These are phyloP conservation scores for Podochytrium sp. DNA, from an alignment of 192 early-diverging fungal genomes.

Conservation along the genomic window DNA sequence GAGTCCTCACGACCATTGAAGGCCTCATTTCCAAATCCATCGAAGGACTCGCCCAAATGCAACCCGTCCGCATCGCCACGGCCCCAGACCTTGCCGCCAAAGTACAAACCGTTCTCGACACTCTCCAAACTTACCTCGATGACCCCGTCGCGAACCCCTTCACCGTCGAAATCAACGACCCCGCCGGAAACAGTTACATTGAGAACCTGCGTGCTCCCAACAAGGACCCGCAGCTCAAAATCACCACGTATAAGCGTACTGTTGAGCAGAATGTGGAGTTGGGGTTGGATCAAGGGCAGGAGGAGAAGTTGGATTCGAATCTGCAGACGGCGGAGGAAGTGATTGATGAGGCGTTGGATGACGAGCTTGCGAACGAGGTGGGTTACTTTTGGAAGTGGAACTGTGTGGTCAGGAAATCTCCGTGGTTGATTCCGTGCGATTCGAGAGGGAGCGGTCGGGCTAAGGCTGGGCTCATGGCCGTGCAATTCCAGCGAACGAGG, in stretches of 20 bases:
- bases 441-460: no score
- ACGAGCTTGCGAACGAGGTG: slow-evolving; percentile 7
- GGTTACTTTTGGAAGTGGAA: no score
- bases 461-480: no score
- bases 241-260: slow-evolving; percentile 72
- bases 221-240: slow-evolving; percentile 74
- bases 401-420: no score
- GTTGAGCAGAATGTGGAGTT: slow-evolving; percentile 78
- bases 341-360: slow-evolving; percentile 51
- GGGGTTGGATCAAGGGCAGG: slow-evolving; percentile 68
- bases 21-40: slow-evolving; percentile 76
- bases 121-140: slow-evolving; percentile 62
- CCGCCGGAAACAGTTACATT: slow-evolving; percentile 89
- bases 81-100: slow-evolving; percentile 71
- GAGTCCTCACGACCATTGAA: slow-evolving; percentile 89
- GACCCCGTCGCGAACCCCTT: slow-evolving; percentile 59
- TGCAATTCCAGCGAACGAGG: no score
- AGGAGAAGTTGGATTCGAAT: slow-evolving; percentile 52
- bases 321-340: slow-evolving; percentile 48
- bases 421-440: no score
- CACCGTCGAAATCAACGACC: slow-evolving; percentile 84
- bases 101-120: slow-evolving; percentile 72
- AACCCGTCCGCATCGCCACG: slow-evolving; percentile 72
- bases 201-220: slow-evolving; percentile 82
- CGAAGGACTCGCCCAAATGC: slow-evolving; percentile 80